These are phyloP conservation scores for Eucalyptus globulus DNA, from an alignment of 345 rosid genomes.

Conservation along the genomic window DNA sequence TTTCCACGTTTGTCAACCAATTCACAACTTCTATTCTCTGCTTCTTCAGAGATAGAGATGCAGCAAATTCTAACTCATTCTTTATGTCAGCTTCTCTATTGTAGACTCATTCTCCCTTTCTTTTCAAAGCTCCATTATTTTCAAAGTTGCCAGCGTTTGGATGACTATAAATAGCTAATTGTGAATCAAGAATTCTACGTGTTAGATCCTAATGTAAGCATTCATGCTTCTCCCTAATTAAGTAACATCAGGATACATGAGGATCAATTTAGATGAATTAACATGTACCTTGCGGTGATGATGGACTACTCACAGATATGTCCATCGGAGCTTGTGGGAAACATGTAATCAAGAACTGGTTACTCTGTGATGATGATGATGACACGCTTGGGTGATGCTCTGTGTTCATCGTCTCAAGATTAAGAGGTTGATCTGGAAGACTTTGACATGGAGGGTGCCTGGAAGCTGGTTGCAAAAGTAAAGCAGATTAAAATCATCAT, in stretches of 20 bases:
- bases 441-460: background rate
- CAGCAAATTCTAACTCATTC: background rate
- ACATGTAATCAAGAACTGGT: background rate
- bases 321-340: background rate
- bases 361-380: background rate
- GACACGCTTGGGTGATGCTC: background rate
- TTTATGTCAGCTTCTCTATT: background rate
- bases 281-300: background rate
- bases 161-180: background rate
- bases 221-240: background rate
- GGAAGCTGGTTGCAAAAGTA: background rate
- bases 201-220: background rate
- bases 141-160: background rate
- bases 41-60: background rate
- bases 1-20: background rate
- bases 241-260: background rate
- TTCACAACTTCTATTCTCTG: background rate
- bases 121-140: background rate
- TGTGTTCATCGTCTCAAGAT: background rate
- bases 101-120: background rate
- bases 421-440: background rate
- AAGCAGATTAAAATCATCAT: background rate
- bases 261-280: background rate
- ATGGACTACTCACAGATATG: background rate
- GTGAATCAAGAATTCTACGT: background rate